Base-by-base conservation (phyloP, 2,329 filamentous ascomycete genomes). In the Ascochyta lentis region DNA sequence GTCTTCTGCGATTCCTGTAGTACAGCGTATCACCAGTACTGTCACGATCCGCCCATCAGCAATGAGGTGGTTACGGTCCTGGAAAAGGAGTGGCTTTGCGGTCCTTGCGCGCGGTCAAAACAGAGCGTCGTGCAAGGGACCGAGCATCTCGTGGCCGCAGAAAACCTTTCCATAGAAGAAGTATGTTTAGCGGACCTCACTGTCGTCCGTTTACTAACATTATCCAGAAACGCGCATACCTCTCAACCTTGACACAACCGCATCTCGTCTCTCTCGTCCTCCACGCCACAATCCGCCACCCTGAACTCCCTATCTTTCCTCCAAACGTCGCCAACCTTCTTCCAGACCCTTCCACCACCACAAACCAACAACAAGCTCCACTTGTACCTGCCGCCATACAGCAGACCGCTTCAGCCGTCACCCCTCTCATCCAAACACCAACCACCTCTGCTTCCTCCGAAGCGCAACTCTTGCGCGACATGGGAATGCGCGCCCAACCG, bases 1-100 rank as follows among this genome's bases (percentile, higher is more conserved):
- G 90, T 95, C 3, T 92, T 93, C 74, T 96, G 91, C 77, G 90
- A 94, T 75, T 87, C 87, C 15, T 96, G 91, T 78, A 90, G 91
- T 71, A 81, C 82, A 27, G 85, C 87, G 38, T 96, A 91, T 84
- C 91, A 96, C 74, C 90, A 92, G 72, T 85, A 86, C 66, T 96
- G 91, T 68, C 91, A 96, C 72, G 84, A 90, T 55, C 91, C 91
- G 1, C 83, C 84, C 8, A 90, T 96, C 57, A 81, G 83, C n/a
- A 84, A 88, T 58, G 84, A 88, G 16, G 85, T 89, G 19, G 84
- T 93, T 42, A 81, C 82, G 33, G 83, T 90, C 57, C 80, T 86
- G 60, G 84, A 85, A 59, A 84, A 84, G 56, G 85, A 87, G 61
- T 95, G 91, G 90, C 85, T 86, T 68, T 95, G 91, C 68, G 77